Evolutionary conservation across 2,329 filamentous ascomycete species (phyloP), one percentile per base, ranked within the genome.

Genomic region (Phaeoacremonium minimum): DNA sequence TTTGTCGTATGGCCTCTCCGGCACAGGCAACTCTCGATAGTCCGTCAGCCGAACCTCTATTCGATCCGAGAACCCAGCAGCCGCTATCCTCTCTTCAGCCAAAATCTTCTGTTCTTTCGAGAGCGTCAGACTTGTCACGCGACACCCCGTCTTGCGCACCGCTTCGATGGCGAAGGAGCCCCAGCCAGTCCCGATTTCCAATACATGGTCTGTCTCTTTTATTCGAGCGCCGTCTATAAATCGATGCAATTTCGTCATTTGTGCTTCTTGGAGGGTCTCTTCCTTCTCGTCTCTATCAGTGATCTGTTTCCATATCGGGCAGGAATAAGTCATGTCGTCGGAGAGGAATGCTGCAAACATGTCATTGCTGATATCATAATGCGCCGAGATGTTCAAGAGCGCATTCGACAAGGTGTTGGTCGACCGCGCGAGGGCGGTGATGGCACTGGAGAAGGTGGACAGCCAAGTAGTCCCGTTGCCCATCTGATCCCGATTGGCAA

Each of bases 121-220:
- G 6, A 87, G 61, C 0, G 83, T 87, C 40, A 87, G 56, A 38
- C 71, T 80, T 2, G 84, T 88, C 3, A 87, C 77, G 15, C 69
- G 68, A 52, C 85, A 88, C 6, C 80, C 80, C 0, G 81, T 86
- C 45, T 61, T 68, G 41, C 69, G 66, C 2, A 83, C 83, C 1
- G 83, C 83, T 43, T 78, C 72, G 29, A 88, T 85, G 4, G 83
- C 83, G 47, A 88, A 81, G 22, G 77, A 81, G 2, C 84, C 84
- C 84, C 83, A 88, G 11, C 84, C 83, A 3, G 81, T 86, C 3
- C 84, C 84, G 36, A 88, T 87, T 47, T 88, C 84, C 13, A 88
- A 60, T 2, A 88, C 76, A 49, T 86, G 83, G 43, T 88, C 83
- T 2, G 69, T 70, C 0, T 68, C 39, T 43, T 83, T 79, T 44